A percentile compares a stretch with the other conserved stretches of the same genome.
Evolutionary conservation across 2,329 filamentous ascomycete species (phyloP).

Genomic region (Amauroascus niger): DNA sequence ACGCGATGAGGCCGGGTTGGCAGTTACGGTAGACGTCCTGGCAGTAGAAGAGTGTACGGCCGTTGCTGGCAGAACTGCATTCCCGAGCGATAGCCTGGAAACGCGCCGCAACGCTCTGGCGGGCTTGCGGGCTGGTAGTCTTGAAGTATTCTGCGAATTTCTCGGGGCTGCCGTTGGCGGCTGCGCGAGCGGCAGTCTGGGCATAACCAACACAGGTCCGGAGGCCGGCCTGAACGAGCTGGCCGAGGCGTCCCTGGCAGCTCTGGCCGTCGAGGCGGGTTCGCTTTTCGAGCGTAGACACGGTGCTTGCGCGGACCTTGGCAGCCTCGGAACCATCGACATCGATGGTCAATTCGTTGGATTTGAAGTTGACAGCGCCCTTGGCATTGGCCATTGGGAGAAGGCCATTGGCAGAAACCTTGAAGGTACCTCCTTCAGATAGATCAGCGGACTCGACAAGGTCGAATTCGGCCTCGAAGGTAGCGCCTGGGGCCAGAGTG

Average conservation of each 20-base stretch:
- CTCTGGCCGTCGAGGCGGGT: conserved; percentile 34
- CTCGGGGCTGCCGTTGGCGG: conserved; percentile 29
- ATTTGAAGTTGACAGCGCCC: conserved; percentile 48
- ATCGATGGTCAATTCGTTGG: conserved; percentile 49
- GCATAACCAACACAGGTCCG: conserved; percentile 47
- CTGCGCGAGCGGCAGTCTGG: conserved; percentile 43
- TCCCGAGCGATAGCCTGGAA: conserved; percentile 48
- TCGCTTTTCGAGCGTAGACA: conserved; percentile 20
- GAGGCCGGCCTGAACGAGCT: conserved; percentile 44
- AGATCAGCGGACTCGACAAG: conserved; percentile 35
- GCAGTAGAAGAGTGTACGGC: conserved; percentile 50
- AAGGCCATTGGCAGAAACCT: conserved; percentile 47
- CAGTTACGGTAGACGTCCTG: conserved; percentile 50
- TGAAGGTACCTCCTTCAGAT: conserved; percentile 43
- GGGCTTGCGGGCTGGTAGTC: conserved; percentile 39
- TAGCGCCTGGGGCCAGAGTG: conserved; percentile 24
- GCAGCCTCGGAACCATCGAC: conserved; percentile 51
- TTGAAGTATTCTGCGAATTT: conserved; percentile 58
- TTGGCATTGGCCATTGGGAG: conserved; percentile 44
- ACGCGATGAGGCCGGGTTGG: conserved; percentile 47
- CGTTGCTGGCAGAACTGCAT: conserved; percentile 43
- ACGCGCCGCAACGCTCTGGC: conserved; percentile 43
- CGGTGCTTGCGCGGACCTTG: conserved; percentile 26
- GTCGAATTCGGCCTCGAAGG: conserved; percentile 28
- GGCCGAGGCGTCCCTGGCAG: conserved; percentile 44